Percentiles rank a stretch among this genome's conserved stretches.
Evolutionary conservation across 2,329 filamentous ascomycete species (phyloP).

Genomic region (Fusarium papillatum): DNA sequence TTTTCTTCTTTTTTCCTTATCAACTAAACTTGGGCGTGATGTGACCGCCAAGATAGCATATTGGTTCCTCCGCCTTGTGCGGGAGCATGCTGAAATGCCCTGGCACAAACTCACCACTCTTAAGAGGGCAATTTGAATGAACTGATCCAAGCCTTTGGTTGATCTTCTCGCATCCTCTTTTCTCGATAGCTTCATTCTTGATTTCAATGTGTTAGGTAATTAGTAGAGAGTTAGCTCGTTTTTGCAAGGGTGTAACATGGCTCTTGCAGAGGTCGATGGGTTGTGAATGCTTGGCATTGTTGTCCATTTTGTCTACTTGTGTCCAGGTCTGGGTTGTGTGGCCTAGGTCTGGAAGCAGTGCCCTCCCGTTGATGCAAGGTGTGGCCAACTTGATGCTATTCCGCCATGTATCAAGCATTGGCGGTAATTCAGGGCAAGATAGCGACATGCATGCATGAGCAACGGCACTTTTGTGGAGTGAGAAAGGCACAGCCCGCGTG

Average conservation of each 20-base stretch:
- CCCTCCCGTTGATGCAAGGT: background rate
- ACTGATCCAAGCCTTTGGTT: constrained; percentile 70
- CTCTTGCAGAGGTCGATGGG: background rate
- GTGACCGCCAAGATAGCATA: constrained; percentile 72
- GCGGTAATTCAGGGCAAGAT: background rate
- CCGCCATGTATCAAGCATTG: background rate
- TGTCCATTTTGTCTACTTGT: background rate
- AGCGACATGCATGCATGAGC: background rate
- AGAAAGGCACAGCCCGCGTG: constrained; percentile 6
- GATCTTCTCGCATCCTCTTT: constrained; percentile 39
- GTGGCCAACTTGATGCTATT: background rate
- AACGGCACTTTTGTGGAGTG: background rate
- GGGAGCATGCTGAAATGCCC: constrained; percentile 76
- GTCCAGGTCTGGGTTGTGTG: background rate
- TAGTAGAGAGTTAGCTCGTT: background rate
- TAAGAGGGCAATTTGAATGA: constrained; percentile 72
- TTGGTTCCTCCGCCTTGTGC: constrained; percentile 64
- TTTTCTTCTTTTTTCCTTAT: constrained; percentile 60
- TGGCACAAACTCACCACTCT: constrained; percentile 74
- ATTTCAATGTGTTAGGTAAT: background rate
- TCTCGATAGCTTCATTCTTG: constrained; percentile 1
- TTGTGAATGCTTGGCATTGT: background rate
- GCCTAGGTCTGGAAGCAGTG: background rate
- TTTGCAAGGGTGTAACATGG: background rate
- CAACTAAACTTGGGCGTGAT: constrained; percentile 87